Base-by-base conservation (phyloP, 768 basidiomycete species). In the Hypholoma fasciculare region DNA sequence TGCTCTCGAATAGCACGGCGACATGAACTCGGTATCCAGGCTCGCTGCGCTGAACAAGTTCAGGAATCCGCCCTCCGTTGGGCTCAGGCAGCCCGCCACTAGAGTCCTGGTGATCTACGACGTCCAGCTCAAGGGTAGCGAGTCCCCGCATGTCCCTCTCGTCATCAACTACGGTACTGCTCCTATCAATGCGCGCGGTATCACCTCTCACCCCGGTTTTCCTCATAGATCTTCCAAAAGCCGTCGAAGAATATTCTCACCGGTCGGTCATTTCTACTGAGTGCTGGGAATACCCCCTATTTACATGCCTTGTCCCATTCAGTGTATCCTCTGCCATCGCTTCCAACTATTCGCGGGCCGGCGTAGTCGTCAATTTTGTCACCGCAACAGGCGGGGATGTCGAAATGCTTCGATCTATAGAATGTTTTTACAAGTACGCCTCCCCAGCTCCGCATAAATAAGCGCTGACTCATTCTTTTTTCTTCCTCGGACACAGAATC, bases 311-410 rank as follows among this genome's bases (percentile, higher is more conserved):
- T 14, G 44, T 57, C 39, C 50, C 19, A 46, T 34, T 3, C 64
- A 94, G 92, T 53, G 92, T 95, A 64, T 85, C 92, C 17, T 88
- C 92, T 54, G 94, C 94, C 53, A 88, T 93, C 65, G 88, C 92
- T n/a, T 84, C 91, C 49, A 88, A 79, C 72, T 90, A 93, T 69
- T 83, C 88, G 40, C 88, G 94, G 52, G 90, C 94, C 55, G 97
- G 96, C 27, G 91, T 98, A 53, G 83, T 97, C 59, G 83, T 99
- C 69, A 98, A 96, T 72, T 95, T 98, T 66, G 96, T 98, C 61
- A 97, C 96, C 56, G 96, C 96, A 54, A 95, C 94, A 13, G 95
- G 96, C 30, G 96, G 95, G 42, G 96, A 98, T 71, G 96, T 98
- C 55, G 96, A 98, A 77, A 97, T 98, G 95, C 78, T 98, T 61